Base-by-base conservation (phyloP, 2,329 filamentous ascomycete species). In the Cyphellophora europaea region DNA sequence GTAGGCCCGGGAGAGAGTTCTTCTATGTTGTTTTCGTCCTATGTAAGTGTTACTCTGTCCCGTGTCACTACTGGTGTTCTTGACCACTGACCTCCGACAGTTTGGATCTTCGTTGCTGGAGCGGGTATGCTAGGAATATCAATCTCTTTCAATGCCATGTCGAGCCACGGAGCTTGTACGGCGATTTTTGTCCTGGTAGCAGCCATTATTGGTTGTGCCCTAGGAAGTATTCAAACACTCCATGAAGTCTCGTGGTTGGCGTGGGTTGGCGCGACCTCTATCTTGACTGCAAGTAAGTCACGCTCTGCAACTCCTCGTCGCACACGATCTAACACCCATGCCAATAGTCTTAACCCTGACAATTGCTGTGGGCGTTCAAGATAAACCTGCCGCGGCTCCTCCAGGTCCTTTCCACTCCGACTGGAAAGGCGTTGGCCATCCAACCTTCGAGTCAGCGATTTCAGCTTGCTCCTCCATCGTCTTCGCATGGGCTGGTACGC, bases 51-150 rank as follows among this genome's bases (percentile, higher is more conserved):
- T 65, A 1, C 50, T 30, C 32, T 30, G 8, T 35, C 14, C 16
- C 5, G 11, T 14, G 16, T 19, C 6, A 28, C 13, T 6, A 18
- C 12, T 10, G 3, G 8, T 5, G 12, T 19, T 37, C 14, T 3
- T 30, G 29, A 12, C 13, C 19, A 19, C 17, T 36, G 15, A 36
- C 14, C 14, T 35, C 31, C 15, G 11, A 32, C 19, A 3, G 77
- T 73, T 39, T 40, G 38, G 29, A 62, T 75, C 27, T 66, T 79
- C 11, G 67, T 68, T 21, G 62, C 65, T 6, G 73, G 66, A 1
- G 69, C 68, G 1, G 73, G 74, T 5, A 73, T 79, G 40, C 62
- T 79, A 19, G 72, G 71, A 8, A 65, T 76, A 1, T 72, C 72
- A 0, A 71, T 71, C 0, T 74, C 65, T 0, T 56, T 79, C 33